Conservation (phyloP, 108 stramenopile species). For the Cyclotella cryptica region DNA sequence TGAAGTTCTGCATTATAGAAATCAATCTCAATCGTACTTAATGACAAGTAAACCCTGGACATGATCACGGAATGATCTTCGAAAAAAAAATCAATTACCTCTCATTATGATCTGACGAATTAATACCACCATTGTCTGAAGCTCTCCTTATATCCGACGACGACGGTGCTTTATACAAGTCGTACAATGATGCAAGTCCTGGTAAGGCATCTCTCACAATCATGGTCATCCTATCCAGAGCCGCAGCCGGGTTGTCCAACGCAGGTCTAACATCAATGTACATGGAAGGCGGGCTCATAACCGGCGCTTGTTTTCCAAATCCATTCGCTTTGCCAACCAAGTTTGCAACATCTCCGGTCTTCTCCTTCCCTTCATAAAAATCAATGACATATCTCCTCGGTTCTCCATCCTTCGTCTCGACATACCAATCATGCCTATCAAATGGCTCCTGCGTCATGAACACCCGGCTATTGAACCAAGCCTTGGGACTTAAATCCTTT, state of each 20-base stretch:
- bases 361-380: conserved; percentile 84
- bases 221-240: conserved; percentile 71
- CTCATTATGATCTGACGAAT: not conserved
- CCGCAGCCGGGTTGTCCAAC: conserved; percentile 76
- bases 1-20: not conserved
- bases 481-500: conserved; percentile 90
- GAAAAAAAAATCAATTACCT: not conserved
- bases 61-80: no score
- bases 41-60: no score
- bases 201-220: conserved; percentile 74
- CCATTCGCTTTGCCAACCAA: not conserved
- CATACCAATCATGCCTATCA: conserved; percentile 99
- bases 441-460: conserved; percentile 88
- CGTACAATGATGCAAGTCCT: conserved; percentile 62
- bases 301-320: not conserved
- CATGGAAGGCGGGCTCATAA: conserved; percentile 63
- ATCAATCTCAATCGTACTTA: no score
- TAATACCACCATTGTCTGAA: not conserved
- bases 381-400: conserved; percentile 95
- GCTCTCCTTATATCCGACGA: not conserved
- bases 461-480: conserved; percentile 79
- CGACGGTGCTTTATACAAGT: conserved; percentile 32
- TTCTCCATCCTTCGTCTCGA: conserved; percentile 60
- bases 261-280: conserved; percentile 95
- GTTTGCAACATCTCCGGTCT: conserved; percentile 19